Base-by-base conservation (phyloP, 163 green algal genomes). In the Scenedesmus sp. region DNA sequence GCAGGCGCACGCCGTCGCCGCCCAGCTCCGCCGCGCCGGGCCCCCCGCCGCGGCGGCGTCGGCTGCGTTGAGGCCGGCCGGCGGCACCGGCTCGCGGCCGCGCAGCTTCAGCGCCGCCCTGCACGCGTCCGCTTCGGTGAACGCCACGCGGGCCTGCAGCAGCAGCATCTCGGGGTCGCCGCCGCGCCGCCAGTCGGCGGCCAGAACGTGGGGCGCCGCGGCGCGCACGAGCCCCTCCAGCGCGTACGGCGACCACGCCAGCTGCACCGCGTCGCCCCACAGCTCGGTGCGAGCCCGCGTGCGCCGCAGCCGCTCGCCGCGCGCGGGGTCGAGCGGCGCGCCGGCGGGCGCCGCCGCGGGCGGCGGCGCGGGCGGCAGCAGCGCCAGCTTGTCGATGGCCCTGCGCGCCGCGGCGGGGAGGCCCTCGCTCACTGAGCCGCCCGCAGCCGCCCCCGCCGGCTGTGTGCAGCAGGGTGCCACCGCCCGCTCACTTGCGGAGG, bases 131-230 rank as follows among this genome's bases (percentile, higher is more conserved):
- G 84, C 80, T 73, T 87, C 86, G 42, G 86, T 62, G 75, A 74
- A 86, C 1, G 50, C 75, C 39, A 88, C 47, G 57, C 84, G 70
- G 4, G 85, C 79, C 81, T 92, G 86, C 83, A 92, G 82, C 70
- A 94, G 71, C 62, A 94, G 80, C 82, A 88, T 85, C 75, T 77
- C 51, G 22, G 47, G 44, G n/a, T 66, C 50, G n/a, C 54, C 33
- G 18, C 36, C 4, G 1, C 18, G 36, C 24, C 63, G 29, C 58
- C 58, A 71, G 24, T 80, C 24, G 18, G 45, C 22, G 36, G 31
- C 71, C 26, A 80, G 58, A 29, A 60, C 71, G 44, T 72, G 57
- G 1, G 56, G 71, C 6, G 58, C 71, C 26, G 71, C 60, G 17
- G 28, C 34, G 13, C 71, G 33, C 24, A 80, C 71, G 9, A 80